Evolutionary conservation across 1,139 yeast genomes (phyloP), one percentile per base, ranked within the genome.

Genomic region (Taphrina deformans): DNA sequence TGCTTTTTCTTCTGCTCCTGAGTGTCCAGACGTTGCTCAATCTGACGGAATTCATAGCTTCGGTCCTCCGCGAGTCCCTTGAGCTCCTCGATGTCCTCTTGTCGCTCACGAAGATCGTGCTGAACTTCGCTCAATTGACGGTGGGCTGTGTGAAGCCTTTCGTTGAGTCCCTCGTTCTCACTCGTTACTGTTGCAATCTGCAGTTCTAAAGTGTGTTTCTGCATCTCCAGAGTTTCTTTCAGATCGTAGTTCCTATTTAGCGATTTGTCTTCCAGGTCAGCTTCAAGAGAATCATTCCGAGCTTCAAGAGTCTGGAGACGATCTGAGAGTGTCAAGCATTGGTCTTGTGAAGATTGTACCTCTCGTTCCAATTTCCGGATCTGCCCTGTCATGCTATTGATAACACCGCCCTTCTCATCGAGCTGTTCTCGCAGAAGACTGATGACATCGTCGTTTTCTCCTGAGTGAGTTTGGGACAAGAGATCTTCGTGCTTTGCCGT

Each of bases 51-150:
- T 24, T 62, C 58, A 31, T 44, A 44, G 38, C 65, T 50, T 33
- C 44, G 51, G 46, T 48, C 52, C 31, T 67, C 58, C 46, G 65
- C 59, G 33, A 53, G 63, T 14, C 60, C 67, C 23, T 68, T 62
- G 35, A 55, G 62, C 23, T 65, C 66, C 29, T 65, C 65, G 24
- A 61, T 67, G 35, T 65, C 69, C 38, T 67, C 55, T 66, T 72
- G 72, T 60, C 73, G 58, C 14, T 69, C 69, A 14, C 35, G 82
- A 70, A 77, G 75, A 69, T 79, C 80, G 62, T 77, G 83, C 76
- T 86, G 89, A 64, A 82, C 78, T 73, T 84, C 85, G 73, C 92
- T 88, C 72, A 89, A 84, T 69, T 88, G 95, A 76, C 90, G 97
- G 50, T 31, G 31, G 14, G 9, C 12, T n/a, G 40, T n/a, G 26